Evolutionary conservation across 1,284 basidiomycete genomes (phyloP).

Genomic region (Spongiforma sp.): DNA sequence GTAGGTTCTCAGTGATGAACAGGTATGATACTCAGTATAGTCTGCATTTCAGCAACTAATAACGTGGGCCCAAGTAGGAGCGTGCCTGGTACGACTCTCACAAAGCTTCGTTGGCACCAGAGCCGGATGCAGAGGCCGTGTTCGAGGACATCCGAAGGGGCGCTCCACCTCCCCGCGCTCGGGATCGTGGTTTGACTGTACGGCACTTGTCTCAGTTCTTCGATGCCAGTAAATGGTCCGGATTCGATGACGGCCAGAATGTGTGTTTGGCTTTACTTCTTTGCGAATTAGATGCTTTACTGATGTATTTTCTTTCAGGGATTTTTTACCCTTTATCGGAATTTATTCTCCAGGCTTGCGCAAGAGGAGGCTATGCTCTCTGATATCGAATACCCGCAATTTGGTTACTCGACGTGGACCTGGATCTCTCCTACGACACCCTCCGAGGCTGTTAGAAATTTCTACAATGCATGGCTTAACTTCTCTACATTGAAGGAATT

Average conservation of each 20-base stretch:
- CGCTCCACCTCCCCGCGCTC: constrained; percentile 65
- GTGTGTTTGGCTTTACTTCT: constrained; percentile 42
- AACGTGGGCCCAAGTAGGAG: constrained; percentile 67
- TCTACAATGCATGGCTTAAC: constrained; percentile 89
- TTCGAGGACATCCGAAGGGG: constrained; percentile 87
- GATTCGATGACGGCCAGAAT: constrained; percentile 72
- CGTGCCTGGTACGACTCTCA: constrained; percentile 99
- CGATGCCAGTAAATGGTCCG: constrained; percentile 75
- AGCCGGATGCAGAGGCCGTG: constrained; percentile 82
- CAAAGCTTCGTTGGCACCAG: constrained; percentile 82
- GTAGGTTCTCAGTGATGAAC: constrained; percentile 89
- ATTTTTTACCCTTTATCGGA: constrained; percentile 91
- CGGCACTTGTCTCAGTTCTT: constrained; percentile 90
- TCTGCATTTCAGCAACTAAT: constrained; percentile 19
- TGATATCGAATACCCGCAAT: constrained; percentile 74
- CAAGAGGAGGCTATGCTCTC: constrained; percentile 79
- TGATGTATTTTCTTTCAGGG: constrained; percentile 59
- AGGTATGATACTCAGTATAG: constrained; percentile 60
- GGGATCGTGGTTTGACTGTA: constrained; percentile 81
- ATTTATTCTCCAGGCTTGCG: constrained; percentile 85
- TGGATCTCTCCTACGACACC: constrained; percentile 60
- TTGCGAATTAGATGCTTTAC: neutral
- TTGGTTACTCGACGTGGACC: constrained; percentile 81
- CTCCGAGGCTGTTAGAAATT: constrained; percentile 61
- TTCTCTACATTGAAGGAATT: constrained; percentile 93